A percentile compares a stretch with the other conserved stretches of the same genome.
Conservation (phyloP, 495 filamentous ascomycete genomes). For the Evansstolkia leycettana region DNA sequence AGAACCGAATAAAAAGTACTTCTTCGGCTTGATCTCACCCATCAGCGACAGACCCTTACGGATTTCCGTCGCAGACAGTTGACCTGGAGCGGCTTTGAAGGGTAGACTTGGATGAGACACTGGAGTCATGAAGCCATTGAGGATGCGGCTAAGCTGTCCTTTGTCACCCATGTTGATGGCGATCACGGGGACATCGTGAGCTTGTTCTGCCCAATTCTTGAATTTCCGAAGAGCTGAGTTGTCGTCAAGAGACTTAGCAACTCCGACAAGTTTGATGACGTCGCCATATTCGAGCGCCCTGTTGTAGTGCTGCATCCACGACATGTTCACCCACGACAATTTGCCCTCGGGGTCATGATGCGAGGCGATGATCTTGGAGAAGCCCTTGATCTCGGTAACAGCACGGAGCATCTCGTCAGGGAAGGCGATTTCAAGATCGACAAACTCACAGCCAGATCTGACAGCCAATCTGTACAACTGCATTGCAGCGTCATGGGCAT, state of each 20-base stretch:
- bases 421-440: constrained; percentile 88
- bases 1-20: constrained; percentile 78
- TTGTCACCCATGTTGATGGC: constrained; percentile 90
- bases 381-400: constrained; percentile 55
- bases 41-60: constrained; percentile 62
- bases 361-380: constrained; percentile 79
- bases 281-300: constrained; percentile 77
- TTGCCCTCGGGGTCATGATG: constrained; percentile 78
- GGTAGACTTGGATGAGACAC: constrained; percentile 84
- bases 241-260: constrained; percentile 64
- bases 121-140: constrained; percentile 90
- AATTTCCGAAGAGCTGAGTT: constrained; percentile 80
- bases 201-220: constrained; percentile 57
- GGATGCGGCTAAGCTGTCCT: constrained; percentile 79
- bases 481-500: constrained; percentile 52
- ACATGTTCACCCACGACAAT: constrained; percentile 78
- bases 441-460: constrained; percentile 75
- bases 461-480: constrained; percentile 68
- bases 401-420: constrained; percentile 57
- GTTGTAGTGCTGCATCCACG: constrained; percentile 82
- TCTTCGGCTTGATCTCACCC: constrained; percentile 63
- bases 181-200: constrained; percentile 71
- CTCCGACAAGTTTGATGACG: constrained; percentile 87
- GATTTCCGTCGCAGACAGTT: constrained; percentile 86
- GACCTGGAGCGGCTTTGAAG: constrained; percentile 87